Conservation (phyloP, 2,329 filamentous ascomycete species). For the Davidsoniella neocaledoniae region DNA sequence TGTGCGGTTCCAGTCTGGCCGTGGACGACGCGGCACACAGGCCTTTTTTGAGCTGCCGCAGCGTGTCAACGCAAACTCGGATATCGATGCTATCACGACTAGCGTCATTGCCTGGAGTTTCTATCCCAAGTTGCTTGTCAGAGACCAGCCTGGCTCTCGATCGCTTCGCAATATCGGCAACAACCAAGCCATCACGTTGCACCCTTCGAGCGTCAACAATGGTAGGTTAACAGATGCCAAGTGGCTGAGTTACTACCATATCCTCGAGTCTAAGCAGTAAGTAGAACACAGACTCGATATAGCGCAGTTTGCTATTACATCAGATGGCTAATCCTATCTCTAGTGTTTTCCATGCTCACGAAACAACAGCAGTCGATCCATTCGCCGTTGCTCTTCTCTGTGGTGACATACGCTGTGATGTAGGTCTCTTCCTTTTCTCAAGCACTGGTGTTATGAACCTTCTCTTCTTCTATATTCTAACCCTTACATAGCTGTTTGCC, state of each 20-base stretch:
- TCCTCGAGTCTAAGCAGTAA: constrained; percentile 80
- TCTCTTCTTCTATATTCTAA: neutral
- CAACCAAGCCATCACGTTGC: constrained; percentile 76
- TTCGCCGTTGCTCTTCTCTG: constrained; percentile 73
- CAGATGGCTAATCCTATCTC: constrained; percentile 12
- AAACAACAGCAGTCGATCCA: constrained; percentile 65
- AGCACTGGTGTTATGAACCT: neutral
- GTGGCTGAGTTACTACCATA: constrained; percentile 91
- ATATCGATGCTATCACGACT: constrained; percentile 62
- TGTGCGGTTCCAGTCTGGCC: constrained; percentile 40
- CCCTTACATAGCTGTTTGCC: constrained; percentile 49
- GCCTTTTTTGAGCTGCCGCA: constrained; percentile 71
- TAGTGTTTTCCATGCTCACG: constrained; percentile 74
- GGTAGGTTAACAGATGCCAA: constrained; percentile 41
- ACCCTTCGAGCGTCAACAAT: constrained; percentile 82
- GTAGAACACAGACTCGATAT: constrained; percentile 16
- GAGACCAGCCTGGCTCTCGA: constrained; percentile 52
- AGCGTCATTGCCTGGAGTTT: constrained; percentile 87
- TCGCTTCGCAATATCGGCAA: constrained; percentile 84
- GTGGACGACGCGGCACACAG: constrained; percentile 38
- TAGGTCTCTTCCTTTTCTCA: constrained; percentile 23
- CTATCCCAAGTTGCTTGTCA: constrained; percentile 78
- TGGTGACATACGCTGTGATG: constrained; percentile 76
- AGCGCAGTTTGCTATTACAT: neutral
- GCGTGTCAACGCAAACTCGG: constrained; percentile 56